phyloP scores from a whole-genome alignment of 257 asterid genomes.

The Asclepias syriaca region DNA sequence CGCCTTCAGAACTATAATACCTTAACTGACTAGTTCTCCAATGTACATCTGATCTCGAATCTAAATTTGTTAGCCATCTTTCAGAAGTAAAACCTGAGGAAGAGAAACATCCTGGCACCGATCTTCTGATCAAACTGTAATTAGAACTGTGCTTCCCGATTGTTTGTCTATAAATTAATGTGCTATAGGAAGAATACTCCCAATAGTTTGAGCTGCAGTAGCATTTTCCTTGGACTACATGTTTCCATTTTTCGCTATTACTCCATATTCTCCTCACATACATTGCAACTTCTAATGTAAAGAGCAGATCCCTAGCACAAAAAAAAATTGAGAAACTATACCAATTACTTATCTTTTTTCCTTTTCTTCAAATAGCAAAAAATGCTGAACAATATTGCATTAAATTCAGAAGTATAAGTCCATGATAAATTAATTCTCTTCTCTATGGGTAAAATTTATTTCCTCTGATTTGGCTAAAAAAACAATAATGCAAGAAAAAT shows the following conservation, averaged over 20 bases:
- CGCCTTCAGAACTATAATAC: slow-evolving; percentile 81
- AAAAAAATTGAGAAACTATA: slow-evolving; percentile 18
- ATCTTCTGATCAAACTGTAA: slow-evolving; percentile 40
- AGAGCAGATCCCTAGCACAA: slow-evolving; percentile 30
- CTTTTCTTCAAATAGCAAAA: neutral
- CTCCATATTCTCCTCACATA: slow-evolving; percentile 58
- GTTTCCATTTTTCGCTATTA: slow-evolving; percentile 48
- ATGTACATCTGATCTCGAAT: slow-evolving; percentile 33
- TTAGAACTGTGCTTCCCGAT: slow-evolving; percentile 23
- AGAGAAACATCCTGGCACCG: slow-evolving; percentile 32
- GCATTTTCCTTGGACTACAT: slow-evolving; percentile 40
- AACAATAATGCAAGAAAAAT: neutral
- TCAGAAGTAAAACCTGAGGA: slow-evolving; percentile 32
- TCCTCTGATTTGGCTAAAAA: neutral
- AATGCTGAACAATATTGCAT: neutral
- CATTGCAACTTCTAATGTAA: slow-evolving; percentile 47
- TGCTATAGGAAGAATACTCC: slow-evolving; percentile 35
- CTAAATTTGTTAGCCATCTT: slow-evolving; percentile 34
- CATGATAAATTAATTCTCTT: neutral
- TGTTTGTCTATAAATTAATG: slow-evolving; percentile 32
- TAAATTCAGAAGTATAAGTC: neutral
- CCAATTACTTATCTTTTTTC: neutral
- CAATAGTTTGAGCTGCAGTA: slow-evolving; percentile 31
- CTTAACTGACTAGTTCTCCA: slow-evolving; percentile 44
- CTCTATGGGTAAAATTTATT: neutral